Evolutionary conservation across 331 rosid species (phyloP), one percentile per base, ranked within the genome.

Genomic region (Cucumis variabilis): DNA sequence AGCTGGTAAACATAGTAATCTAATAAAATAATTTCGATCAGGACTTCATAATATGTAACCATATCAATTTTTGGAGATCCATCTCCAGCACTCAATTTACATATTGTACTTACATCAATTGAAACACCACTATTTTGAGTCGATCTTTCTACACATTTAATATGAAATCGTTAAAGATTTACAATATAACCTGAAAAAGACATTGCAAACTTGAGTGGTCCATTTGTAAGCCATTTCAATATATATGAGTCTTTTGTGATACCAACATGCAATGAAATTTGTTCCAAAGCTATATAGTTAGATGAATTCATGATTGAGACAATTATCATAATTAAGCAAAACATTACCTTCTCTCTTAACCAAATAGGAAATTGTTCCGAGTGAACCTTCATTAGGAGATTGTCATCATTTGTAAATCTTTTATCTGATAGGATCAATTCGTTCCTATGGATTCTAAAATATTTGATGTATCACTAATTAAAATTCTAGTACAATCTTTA

Each of bases 91-190:
- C 76, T 72, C 20, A 87, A 23, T 12, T 25, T 82, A 4, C 71
- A 83, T 77, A 88, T 9, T 9, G 30, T 73, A 7, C 46, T 17
- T 12, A 33, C 90, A 24, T 88, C 81, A 9, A 74, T 13, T 11
- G 27, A 63, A 20, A 88, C 85, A 68, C 50, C 72, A 30, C 27
- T 75, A 2, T 51, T 66, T 19, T 84, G 25, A 6, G 71, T 83
- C 15, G 21, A 23, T 3, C 72, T 82, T 21, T 83, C 68, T 7
- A 58, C 60, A 0, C 53, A 28, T 4, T 19, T 82, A 2, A 81
- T 44, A 27, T 58, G 87, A 16, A 71, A 87, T 20, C 67, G 44
- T 50, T 50, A 62, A 7, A 69, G 77, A 62, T 87, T 87, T 37
- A 87, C 24, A 13, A 82, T 53, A 19, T 69, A 88, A 2, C 50